phyloP scores from a whole-genome alignment of 257 asterid genomes.

The Pogostemon cablin region DNA sequence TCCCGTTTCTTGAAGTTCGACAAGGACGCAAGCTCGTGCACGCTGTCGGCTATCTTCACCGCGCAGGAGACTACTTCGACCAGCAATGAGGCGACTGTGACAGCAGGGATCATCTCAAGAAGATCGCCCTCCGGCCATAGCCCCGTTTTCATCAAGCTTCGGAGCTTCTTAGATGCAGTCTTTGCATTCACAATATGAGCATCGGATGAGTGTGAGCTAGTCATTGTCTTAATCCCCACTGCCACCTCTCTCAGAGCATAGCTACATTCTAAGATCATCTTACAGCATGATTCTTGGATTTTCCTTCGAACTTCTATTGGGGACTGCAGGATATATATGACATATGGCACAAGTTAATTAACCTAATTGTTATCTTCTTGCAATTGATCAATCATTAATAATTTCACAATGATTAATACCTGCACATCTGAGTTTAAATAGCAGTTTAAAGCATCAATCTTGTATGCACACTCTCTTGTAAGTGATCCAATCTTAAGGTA shows the following conservation, averaged over 20 bases:
- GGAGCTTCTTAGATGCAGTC: constrained; percentile 42
- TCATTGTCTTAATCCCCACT: constrained; percentile 47
- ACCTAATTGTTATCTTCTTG: not conserved
- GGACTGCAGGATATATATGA: constrained; percentile 33
- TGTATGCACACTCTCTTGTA: constrained; percentile 57
- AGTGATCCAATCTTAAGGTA: constrained; percentile 59
- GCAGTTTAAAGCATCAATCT: constrained; percentile 52
- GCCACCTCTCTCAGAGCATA: constrained; percentile 50
- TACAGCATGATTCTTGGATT: constrained; percentile 49
- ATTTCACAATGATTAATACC: constrained; percentile 31
- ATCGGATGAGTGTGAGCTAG: constrained; percentile 29
- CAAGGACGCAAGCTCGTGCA: constrained; percentile 47
- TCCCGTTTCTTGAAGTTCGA: constrained; percentile 54
- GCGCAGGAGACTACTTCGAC: constrained; percentile 51
- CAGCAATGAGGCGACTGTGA: constrained; percentile 54
- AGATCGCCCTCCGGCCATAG: constrained; percentile 43
- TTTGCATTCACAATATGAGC: constrained; percentile 37
- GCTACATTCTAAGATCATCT: constrained; percentile 52
- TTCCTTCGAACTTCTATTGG: constrained; percentile 37
- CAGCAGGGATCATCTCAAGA: constrained; percentile 39
- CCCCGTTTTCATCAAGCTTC: constrained; percentile 27
- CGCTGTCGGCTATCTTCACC: constrained; percentile 47
- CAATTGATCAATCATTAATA: no score
- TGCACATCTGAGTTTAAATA: constrained; percentile 48
- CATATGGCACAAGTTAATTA: not conserved